Evolutionary conservation across 805 yeast species (phyloP).

Genomic region (Ogataea trehalophila): DNA sequence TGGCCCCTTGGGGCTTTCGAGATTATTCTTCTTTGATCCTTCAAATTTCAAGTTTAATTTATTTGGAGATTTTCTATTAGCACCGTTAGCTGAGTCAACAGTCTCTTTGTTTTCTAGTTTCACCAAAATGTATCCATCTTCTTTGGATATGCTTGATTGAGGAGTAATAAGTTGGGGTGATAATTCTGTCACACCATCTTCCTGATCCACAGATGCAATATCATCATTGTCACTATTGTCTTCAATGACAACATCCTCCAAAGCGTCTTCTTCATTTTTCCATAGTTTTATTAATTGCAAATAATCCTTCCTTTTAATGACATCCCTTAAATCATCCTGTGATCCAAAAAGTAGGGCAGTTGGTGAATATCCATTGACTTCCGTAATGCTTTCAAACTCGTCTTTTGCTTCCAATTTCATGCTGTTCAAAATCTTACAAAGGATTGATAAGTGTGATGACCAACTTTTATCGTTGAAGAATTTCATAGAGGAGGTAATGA

Average conservation of each 20-base stretch:
- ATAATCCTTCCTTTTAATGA: slow-evolving; percentile 10
- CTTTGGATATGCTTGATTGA: no score
- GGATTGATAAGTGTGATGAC: slow-evolving; percentile 15
- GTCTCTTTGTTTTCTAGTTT: slow-evolving; percentile 1
- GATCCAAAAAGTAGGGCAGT: slow-evolving; percentile 10
- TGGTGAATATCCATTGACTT: slow-evolving; percentile 5
- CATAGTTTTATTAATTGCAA: slow-evolving; percentile 8
- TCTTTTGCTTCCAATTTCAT: slow-evolving; percentile 6
- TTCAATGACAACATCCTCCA: slow-evolving; percentile 5
- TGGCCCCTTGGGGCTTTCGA: neutral
- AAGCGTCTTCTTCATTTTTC: slow-evolving; percentile 11
- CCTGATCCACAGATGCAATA: neutral
- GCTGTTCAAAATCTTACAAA: slow-evolving; percentile 15
- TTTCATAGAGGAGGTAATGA: slow-evolving; percentile 15
- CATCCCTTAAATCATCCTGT: slow-evolving; percentile 7
- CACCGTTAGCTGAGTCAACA: no score
- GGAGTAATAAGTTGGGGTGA: no score
- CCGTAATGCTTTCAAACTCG: slow-evolving; percentile 4
- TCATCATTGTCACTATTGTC: neutral
- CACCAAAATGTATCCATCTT: no score
- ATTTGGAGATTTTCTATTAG: no score
- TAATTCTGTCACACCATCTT: neutral
- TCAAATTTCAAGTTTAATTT: no score
- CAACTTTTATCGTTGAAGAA: slow-evolving; percentile 12
- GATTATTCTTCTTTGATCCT: neutral